Evolutionary conservation across 805 yeast genomes (phyloP), one percentile per base, ranked within the genome.

Genomic region (Metschnikowia colocasiae): DNA sequence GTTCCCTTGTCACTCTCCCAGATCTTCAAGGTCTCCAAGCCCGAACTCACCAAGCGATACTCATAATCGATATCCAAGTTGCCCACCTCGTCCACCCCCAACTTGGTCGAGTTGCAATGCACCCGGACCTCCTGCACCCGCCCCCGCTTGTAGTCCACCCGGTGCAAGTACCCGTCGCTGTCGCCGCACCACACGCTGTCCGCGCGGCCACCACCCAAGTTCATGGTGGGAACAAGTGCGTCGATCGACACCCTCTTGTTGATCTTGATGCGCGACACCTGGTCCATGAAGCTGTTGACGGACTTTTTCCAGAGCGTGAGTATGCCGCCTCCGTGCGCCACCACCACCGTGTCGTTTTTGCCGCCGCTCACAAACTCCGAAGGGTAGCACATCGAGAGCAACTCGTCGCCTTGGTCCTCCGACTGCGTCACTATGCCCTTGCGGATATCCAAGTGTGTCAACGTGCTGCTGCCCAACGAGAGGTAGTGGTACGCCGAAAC

Each of bases 401-500:
- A 67, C 61, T 92, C 99, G 59, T 92, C 98, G 55, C 86, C 96
- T 67, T 92, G 99, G 61, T 89, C 91, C 52, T 91, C 98, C 31
- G 91, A 82, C 33, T 76, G 76, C 3, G 78, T 67, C 1, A 84
- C 63, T 2, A 82, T 74, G 4, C 86, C 87, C 56, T 85, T 87
- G 40, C 97, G 71, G 3, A 85, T 73, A 63, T 92, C 97, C 58
- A 91, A 75, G 49, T 83, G 84, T 0, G 89, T 77, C 36, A 92
- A 68, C 0, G 91, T 85, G 3, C 96, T 87, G 9, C 92, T 83
- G 1, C 97, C 97, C 23, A 85, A 73, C 0, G 94, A 80, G 20
- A 90, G 73, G 57, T 81, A 87, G 59, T 85, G 91, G 66, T 90
- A 87, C 6, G 83, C 83, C 18, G 92, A 87, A 29, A 79, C 79